phyloP scores from a whole-genome alignment of 1,284 basidiomycete species.

The Rhodotorula sp. region DNA sequence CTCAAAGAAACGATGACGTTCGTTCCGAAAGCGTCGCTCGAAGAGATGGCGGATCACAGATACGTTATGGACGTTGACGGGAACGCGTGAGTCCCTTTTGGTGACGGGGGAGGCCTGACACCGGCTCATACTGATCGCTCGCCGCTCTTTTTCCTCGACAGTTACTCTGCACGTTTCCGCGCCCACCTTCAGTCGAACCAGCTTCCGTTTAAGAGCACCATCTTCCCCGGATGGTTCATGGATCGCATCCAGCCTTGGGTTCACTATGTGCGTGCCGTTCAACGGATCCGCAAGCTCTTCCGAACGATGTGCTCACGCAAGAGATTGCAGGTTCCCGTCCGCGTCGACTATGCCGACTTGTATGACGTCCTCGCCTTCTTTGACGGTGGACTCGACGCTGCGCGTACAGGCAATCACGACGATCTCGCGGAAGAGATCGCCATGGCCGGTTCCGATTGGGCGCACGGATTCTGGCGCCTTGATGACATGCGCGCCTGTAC shows the following conservation, averaged over 20 bases:
- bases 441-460: conserved; percentile 51
- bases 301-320: not conserved
- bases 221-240: conserved; percentile 57
- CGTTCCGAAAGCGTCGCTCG: conserved; percentile 2
- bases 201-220: conserved; percentile 63
- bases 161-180: not conserved
- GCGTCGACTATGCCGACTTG: conserved; percentile 55
- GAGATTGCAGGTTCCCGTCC: conserved; percentile 47
- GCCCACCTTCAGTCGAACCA: conserved; percentile 63
- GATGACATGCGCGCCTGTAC: conserved; percentile 55
- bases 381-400: conserved; percentile 49
- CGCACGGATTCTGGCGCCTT: conserved; percentile 53
- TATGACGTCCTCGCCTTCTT: conserved; percentile 56
- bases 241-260: conserved; percentile 44
- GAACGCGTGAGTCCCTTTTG: conserved; percentile 49
- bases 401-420: conserved; percentile 49
- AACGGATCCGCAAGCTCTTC: conserved; percentile 37
- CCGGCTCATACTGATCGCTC: not conserved
- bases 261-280: conserved; percentile 43
- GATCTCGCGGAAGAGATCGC: conserved; percentile 53
- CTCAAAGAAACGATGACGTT: conserved; percentile 17
- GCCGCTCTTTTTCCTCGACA: not conserved
- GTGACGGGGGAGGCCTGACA: too few relatives aligned
- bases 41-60: conserved; percentile 46
- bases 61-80: conserved; percentile 54